These are phyloP conservation scores for Dentipellis sp. DNA, from an alignment of 768 basidiomycete genomes.

Conservation along the genomic window DNA sequence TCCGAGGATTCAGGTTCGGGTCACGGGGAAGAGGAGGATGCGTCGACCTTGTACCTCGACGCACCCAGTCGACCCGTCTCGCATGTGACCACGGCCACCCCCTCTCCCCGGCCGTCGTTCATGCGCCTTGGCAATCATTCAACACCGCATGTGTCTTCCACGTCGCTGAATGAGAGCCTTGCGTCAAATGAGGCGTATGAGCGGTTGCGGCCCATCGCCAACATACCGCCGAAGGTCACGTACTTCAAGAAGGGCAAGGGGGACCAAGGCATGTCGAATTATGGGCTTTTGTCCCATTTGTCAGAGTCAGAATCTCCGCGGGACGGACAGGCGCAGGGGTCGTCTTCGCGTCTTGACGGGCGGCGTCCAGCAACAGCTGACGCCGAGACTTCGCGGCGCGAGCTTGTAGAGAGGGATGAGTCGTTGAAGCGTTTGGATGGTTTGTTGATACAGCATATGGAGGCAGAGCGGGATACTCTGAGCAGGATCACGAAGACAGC, in stretches of 20 bases:
- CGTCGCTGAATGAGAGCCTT: slow-evolving; percentile 2
- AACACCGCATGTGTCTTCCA: slow-evolving; percentile 9
- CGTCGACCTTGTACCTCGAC: slow-evolving; percentile 10
- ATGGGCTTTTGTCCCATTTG: slow-evolving; percentile 7
- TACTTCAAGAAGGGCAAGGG: slow-evolving; percentile 11
- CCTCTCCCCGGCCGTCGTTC: slow-evolving; percentile 5
- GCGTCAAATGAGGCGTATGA: slow-evolving; percentile 6
- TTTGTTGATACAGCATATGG: slow-evolving; percentile 75
- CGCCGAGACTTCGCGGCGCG: slow-evolving; percentile 19
- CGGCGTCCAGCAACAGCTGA: slow-evolving; percentile 18
- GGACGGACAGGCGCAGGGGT: background rate
- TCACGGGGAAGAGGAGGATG: slow-evolving; percentile 14
- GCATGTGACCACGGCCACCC: slow-evolving; percentile 1
- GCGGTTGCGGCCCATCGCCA: slow-evolving; percentile 4
- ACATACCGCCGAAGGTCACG: slow-evolving; percentile 8
- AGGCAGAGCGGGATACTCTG: slow-evolving; percentile 72
- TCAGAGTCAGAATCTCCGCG: slow-evolving; percentile 2
- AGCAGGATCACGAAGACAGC: slow-evolving; percentile 55
- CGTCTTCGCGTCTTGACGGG: slow-evolving; percentile 4
- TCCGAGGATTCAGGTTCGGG: slow-evolving; percentile 25
- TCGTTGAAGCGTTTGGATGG: slow-evolving; percentile 64
- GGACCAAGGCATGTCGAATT: slow-evolving; percentile 9
- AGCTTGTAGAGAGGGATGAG: slow-evolving; percentile 39
- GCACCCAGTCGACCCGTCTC: slow-evolving; percentile 15
- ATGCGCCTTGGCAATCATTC: slow-evolving; percentile 3